Evolutionary conservation across 2,329 filamentous ascomycete species (phyloP).

Genomic region (Penicillium thymicola): DNA sequence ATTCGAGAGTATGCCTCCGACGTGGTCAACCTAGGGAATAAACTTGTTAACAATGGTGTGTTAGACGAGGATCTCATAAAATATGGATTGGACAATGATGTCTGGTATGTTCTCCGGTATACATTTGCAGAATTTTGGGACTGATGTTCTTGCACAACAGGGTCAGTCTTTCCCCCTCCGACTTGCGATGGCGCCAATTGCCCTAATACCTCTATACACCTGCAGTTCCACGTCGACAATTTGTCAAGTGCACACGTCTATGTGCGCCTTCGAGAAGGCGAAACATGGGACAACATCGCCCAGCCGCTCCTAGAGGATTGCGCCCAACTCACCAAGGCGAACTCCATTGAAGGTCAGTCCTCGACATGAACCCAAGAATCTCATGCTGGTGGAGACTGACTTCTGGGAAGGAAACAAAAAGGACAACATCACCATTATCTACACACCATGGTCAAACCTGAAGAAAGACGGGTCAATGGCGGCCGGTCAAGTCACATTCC

Average conservation of each 20-base stretch:
- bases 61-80: slow-evolving; percentile 91
- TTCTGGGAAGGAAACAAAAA: slow-evolving; percentile 80
- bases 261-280: slow-evolving; percentile 73
- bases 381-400: slow-evolving; percentile 14
- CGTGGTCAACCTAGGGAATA: not conserved
- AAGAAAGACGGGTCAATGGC: slow-evolving; percentile 96
- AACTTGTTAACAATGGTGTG: not conserved
- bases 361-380: not conserved
- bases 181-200: not conserved
- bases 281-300: slow-evolving; percentile 80
- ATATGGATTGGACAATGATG: slow-evolving; percentile 89
- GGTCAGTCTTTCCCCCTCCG: slow-evolving; percentile 26
- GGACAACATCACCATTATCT: slow-evolving; percentile 93
- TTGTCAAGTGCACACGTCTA: slow-evolving; percentile 96
- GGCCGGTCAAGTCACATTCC: slow-evolving; percentile 90
- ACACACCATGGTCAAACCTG: slow-evolving; percentile 96
- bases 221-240: slow-evolving; percentile 93
- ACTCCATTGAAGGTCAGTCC: slow-evolving; percentile 82
- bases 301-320: slow-evolving; percentile 75
- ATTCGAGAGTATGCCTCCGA: slow-evolving; percentile 74
- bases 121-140: not conserved
- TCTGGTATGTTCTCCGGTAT: slow-evolving; percentile 61
- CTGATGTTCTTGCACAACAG: slow-evolving; percentile 19
- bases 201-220: slow-evolving; percentile 9
- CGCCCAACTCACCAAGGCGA: slow-evolving; percentile 97